Evolutionary conservation across 2,329 filamentous ascomycete genomes (phyloP), one percentile per base, ranked within the genome.

Genomic region (Colletotrichum noveboracense): DNA sequence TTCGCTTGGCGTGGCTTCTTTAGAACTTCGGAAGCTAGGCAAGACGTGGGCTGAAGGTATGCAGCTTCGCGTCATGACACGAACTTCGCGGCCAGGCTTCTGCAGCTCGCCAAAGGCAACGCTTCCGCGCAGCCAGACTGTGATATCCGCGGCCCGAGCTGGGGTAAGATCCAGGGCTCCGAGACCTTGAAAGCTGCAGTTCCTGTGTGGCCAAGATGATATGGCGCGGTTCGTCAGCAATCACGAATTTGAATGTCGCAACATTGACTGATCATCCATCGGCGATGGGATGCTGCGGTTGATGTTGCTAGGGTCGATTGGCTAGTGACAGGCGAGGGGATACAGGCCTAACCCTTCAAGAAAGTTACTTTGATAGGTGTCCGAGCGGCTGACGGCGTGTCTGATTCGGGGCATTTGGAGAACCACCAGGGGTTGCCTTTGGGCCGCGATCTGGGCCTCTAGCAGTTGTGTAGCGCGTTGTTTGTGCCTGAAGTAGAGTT

Each of bases 51-150:
- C 10, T 16, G 34, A 64, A 68, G 26, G 43, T 24, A 69, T 73
- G 64, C 70, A 73, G 70, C 43, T 36, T 74, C 70, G 70, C 64
- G 74, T 68, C 69, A 72, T 65, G 62, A 64, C 14, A 32, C 68
- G 26, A 38, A 68, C 58, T 36, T 28, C 24, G 16, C 21, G 38
- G 18, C 24, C 21, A 13, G 34, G 60, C 52, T 28, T 26, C 58
- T 69, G 64, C 64, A 62, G 56, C 70, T 73, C 64, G 64, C 73
- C 70, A 61, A 60, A 24, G 34, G 71, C 43, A 34, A 16, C 32
- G 34, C 26, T 32, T 10, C n/a, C 32, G 24, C 14, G 61, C 43
- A 43, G 43, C 52, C 58, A 58, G 38, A 52, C 43, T 52, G 38
- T n/a, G 48, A 24, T 34, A 13, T 32, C 18, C 14, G 21, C 55